These are phyloP conservation scores for Penicillium canescens DNA, from an alignment of 495 filamentous ascomycete species.

Conservation along the genomic window DNA sequence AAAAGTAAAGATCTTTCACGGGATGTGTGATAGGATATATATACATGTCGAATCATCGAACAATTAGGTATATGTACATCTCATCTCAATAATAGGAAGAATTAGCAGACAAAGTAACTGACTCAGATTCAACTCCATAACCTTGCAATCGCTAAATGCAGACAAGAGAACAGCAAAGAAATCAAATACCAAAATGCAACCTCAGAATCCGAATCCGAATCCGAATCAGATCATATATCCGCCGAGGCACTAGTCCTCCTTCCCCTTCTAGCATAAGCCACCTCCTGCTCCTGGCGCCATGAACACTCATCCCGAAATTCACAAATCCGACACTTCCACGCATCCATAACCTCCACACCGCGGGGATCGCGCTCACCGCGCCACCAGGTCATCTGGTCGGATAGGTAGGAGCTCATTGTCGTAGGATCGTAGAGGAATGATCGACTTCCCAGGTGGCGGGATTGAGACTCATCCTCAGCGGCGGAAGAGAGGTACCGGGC, in stretches of 20 bases:
- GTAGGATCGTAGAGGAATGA: conserved; percentile 68
- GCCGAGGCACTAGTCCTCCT: conserved; percentile 11
- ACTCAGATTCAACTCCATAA: neutral
- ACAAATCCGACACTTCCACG: conserved; percentile 79
- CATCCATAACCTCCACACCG: conserved; percentile 87
- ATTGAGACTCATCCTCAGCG: conserved; percentile 28
- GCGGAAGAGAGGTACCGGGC: conserved; percentile 44
- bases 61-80: too few species aligned
- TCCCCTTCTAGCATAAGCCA: conserved; percentile 37
- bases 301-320: conserved; percentile 62
- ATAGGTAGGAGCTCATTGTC: conserved; percentile 62
- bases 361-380: conserved; percentile 69
- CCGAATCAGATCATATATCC: conserved; percentile 8
- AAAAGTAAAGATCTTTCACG: too few species aligned
- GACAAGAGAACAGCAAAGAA: neutral
- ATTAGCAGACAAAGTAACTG: too few species aligned
- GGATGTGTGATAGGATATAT: too few species aligned
- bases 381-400: conserved; percentile 82
- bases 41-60: too few species aligned
- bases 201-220: neutral
- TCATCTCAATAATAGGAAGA: too few species aligned
- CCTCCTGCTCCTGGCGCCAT: conserved; percentile 61
- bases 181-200: neutral
- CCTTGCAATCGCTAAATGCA: neutral
- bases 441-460: conserved; percentile 62